Conservation (phyloP, 805 yeast species). For the Kuraishia ogatae region DNA sequence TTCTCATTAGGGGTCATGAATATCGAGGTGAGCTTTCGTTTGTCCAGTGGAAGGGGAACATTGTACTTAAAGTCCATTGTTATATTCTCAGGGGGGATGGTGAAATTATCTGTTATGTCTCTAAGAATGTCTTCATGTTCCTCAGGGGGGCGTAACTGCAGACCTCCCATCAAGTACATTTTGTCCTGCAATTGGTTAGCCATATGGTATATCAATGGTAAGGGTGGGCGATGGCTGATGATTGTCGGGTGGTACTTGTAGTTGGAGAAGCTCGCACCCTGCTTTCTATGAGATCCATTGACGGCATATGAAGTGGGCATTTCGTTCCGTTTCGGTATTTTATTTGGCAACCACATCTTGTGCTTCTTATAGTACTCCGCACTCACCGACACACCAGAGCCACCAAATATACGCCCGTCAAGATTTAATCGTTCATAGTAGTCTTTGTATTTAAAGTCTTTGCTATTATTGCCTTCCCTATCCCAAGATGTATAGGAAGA, state of each 20-base stretch:
- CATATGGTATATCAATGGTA: constrained; percentile 35
- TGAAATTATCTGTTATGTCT: constrained; percentile 21
- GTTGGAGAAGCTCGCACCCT: constrained; percentile 7
- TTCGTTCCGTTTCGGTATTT: not conserved
- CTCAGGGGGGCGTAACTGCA: constrained; percentile 12
- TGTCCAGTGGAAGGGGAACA: constrained; percentile 37
- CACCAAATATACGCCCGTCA: constrained; percentile 16
- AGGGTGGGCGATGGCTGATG: constrained; percentile 29
- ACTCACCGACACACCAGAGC: constrained; percentile 10
- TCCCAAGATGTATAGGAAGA: constrained; percentile 10
- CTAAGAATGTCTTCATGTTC: constrained; percentile 16
- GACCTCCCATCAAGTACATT: constrained; percentile 39
- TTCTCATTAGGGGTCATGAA: constrained; percentile 27
- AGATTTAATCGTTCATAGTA: constrained; percentile 9
- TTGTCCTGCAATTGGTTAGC: constrained; percentile 27
- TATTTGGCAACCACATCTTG: constrained; percentile 8
- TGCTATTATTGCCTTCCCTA: constrained; percentile 2
- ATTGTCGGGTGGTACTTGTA: constrained; percentile 23
- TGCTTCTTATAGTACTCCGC: constrained; percentile 15
- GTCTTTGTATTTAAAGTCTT: not conserved
- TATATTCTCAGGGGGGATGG: constrained; percentile 23
- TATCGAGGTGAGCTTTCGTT: constrained; percentile 32
- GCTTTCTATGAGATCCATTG: not conserved
- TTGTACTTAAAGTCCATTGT: constrained; percentile 22
- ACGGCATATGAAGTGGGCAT: not conserved